Base-by-base conservation (phyloP, 805 yeast species). In the Pichia manshurica region DNA sequence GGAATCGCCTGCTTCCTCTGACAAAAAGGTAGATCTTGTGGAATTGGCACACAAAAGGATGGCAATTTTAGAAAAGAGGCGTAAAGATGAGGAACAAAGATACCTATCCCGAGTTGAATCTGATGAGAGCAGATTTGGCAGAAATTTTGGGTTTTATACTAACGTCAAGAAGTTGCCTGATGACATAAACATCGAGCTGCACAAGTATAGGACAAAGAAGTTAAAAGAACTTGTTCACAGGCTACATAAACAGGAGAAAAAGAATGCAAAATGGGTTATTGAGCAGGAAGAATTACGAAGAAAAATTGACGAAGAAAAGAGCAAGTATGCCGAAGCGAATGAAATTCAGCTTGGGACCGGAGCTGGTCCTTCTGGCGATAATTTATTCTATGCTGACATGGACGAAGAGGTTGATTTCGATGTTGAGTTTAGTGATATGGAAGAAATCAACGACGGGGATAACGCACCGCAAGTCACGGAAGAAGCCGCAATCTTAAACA, bases 41-140 rank as follows among this genome's bases (percentile, higher is more conserved):
- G 78, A 67, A 36, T 81, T 80, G 59, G 81, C 87, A 0, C 62
- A 68, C 20, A 71, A 71, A 34, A 66, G 87, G 45, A 53, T 71
- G 16, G 61, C 57, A 8, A 53, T 66, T 15, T 62, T 77, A 4
- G 52, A 68, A 59, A 44, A 62, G 59, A 52, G 71, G 58, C 47
- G 62, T 49, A 48, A 49, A 51, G 53, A 59, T 47, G 65, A 66
- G 53, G 72, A 68, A 41, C 53, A 52, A 49, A 66, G 62, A 44
- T 63, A 63, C 50, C 60, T 59, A 31, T 55, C 50, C 42, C 66
- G 71, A 48, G 52, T 50, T 37, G 56, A 55, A 50, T 65, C 61
- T 45, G 66, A 62, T 53, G 74, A 54, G 53, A 57, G 66, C 6
- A 43, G 44, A 6, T 53, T 65, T 12, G 67, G 68, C 9, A 55